Base-by-base conservation (phyloP, 441 rosid species). In the Gossypium trilobum region DNA sequence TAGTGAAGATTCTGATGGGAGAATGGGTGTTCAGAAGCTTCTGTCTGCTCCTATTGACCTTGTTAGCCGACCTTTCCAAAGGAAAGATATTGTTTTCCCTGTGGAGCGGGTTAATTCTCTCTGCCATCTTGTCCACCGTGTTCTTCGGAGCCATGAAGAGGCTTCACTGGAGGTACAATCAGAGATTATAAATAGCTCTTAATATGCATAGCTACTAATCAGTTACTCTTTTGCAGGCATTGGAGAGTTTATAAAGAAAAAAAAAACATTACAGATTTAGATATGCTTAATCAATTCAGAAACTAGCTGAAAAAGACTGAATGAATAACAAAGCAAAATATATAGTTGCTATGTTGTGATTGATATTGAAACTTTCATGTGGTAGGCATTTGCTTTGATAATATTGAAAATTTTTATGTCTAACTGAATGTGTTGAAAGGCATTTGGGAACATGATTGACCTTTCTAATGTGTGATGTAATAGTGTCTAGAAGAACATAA, bases 61-160 rank as follows among this genome's bases (percentile, higher is more conserved):
- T 68, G 88, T 89, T 13, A 72, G 85, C 80, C 80, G 80, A 83
- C 95, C 99, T 23, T 94, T 94, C 71, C 95, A 85, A 82, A 89
- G 85, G 79, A 89, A 78, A 77, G 94, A 90, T 72, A 83, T 89
- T 9, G 77, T 86, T 50, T 88, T 91, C 8, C 90, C 97, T 0
- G 88, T 87, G 58, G 97, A 94, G 58, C 95, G 99, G 70, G 92
- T 90, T 27, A 78, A 76, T 75, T 83, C 97, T 9, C 90, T 92
- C 66, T 78, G 91, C 75, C 89, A 86, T 72, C 89, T 88, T 77
- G 92, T 90, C 55, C 91, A 88, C 58, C 81, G 80, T 9, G 87
- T 89, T 76, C 89, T 94, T 79, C 87, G 54, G 78, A 83, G 82
- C 78, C 95, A 88, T 13, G 97, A 94, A 81, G 97, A 94, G 82